These are phyloP conservation scores for Lachancea thermotolerans DNA, from an alignment of 805 yeast genomes.

Conservation along the genomic window DNA sequence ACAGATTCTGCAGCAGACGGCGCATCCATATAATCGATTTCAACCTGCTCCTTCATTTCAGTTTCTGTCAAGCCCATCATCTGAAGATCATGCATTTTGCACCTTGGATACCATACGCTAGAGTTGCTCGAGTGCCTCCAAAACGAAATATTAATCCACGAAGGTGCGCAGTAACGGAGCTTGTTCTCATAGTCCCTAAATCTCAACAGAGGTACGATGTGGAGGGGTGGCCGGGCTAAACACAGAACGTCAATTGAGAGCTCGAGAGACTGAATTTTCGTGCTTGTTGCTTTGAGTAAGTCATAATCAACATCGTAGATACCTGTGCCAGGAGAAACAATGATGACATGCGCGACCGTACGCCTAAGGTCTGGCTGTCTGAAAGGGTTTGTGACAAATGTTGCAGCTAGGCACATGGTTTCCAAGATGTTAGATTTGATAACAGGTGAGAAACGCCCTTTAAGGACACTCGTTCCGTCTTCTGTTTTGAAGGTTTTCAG, in stretches of 20 bases:
- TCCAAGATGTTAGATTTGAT: conserved; percentile 86
- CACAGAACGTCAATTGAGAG: conserved; percentile 85
- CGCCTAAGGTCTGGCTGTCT: conserved; percentile 81
- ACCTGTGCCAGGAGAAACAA: conserved; percentile 91
- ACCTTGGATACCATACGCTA: conserved; percentile 81
- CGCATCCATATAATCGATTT: conserved; percentile 50
- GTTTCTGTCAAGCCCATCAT: conserved; percentile 98
- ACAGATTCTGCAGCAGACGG: conserved; percentile 34
- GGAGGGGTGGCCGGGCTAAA: conserved; percentile 84
- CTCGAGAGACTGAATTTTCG: conserved; percentile 68
- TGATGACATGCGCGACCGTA: conserved; percentile 82
- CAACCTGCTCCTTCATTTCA: conserved; percentile 59
- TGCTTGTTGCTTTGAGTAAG: conserved; percentile 65
- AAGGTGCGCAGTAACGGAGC: conserved; percentile 74
- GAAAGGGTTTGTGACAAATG: conserved; percentile 69
- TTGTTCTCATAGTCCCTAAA: conserved; percentile 47
- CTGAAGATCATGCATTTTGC: conserved; percentile 90
- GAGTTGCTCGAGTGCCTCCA: conserved; percentile 52
- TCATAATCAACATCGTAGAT: conserved; percentile 85
- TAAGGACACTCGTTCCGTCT: conserved; percentile 33
- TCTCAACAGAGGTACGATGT: conserved; percentile 83
- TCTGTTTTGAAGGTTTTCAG: conserved; percentile 43
- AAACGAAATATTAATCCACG: conserved; percentile 92
- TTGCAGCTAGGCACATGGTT: conserved; percentile 77
- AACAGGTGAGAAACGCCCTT: conserved; percentile 72